These are phyloP conservation scores for Rhodotorula toruloides DNA, from an alignment of 768 basidiomycete genomes.

Conservation along the genomic window DNA sequence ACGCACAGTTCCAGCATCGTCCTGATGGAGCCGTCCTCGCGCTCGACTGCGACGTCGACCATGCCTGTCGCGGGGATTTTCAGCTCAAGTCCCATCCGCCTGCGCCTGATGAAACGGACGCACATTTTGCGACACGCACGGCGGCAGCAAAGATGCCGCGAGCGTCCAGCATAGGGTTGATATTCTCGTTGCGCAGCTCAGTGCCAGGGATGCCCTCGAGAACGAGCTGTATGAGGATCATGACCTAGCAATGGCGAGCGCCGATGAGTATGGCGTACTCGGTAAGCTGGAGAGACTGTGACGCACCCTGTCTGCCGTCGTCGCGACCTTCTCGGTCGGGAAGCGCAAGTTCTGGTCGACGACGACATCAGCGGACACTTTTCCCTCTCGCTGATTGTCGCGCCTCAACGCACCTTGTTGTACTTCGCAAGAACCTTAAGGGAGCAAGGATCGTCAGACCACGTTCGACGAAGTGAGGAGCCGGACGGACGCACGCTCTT, in stretches of 20 bases:
- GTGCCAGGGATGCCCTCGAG: constrained; percentile 44
- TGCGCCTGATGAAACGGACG: constrained; percentile 9
- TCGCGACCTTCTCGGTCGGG: constrained; percentile 68
- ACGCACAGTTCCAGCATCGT: constrained; percentile 69
- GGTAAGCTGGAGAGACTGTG: constrained; percentile 35
- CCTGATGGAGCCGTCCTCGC: constrained; percentile 64
- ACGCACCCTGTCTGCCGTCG: constrained; percentile 63
- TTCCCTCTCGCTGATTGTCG: no score
- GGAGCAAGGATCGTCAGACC: background rate
- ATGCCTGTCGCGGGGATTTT: constrained; percentile 53
- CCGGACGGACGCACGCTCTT: constrained; percentile 59
- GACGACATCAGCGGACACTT: constrained; percentile 1
- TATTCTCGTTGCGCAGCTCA: constrained; percentile 71
- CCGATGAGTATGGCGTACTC: no score
- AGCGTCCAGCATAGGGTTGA: constrained; percentile 63
- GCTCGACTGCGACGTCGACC: constrained; percentile 67
- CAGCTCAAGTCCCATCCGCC: no score
- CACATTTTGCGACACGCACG: constrained; percentile 69
- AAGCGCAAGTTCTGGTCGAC: constrained; percentile 66
- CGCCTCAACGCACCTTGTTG: constrained; percentile 59
- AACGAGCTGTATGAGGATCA: constrained; percentile 37
- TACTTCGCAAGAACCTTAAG: constrained; percentile 49
- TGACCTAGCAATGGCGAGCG: background rate
- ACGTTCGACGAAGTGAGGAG: background rate
- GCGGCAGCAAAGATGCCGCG: constrained; percentile 68